Percentiles rank a stretch among this genome's conserved stretches.
phyloP scores from a whole-genome alignment of 129 eudicot genomes.

The Gnaphalium uliginosum region DNA sequence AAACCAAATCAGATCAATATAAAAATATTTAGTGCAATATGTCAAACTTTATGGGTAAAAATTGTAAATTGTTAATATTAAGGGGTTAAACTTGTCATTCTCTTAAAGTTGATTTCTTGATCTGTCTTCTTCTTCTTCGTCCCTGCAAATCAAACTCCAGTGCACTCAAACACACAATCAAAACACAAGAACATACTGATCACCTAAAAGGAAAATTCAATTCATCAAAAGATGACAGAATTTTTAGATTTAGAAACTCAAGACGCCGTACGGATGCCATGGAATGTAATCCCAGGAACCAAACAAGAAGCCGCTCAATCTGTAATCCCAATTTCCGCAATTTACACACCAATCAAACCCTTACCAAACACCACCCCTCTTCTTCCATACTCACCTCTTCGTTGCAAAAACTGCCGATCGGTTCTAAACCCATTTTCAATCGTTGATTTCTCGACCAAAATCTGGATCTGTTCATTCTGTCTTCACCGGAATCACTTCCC shows the following conservation, averaged over 20 bases:
- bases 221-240: constrained; percentile 57
- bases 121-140: constrained; percentile 8
- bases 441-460: constrained; percentile 83
- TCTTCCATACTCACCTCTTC: constrained; percentile 88
- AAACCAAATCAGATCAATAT: too few relatives aligned
- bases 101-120: constrained; percentile 14
- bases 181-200: neutral
- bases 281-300: constrained; percentile 93
- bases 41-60: neutral
- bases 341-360: constrained; percentile 95
- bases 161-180: constrained; percentile 12
- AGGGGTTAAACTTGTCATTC: constrained; percentile 12
- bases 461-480: constrained; percentile 95
- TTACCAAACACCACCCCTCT: constrained; percentile 50
- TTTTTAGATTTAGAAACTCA: constrained; percentile 74
- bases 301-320: constrained; percentile 67
- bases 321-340: constrained; percentile 77
- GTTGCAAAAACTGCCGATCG: constrained; percentile 87
- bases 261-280: constrained; percentile 95
- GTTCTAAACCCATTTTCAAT: constrained; percentile 88
- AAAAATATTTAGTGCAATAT: neutral
- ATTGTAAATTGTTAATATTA: neutral
- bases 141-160: constrained; percentile 21
- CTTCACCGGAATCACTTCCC: constrained; percentile 87
- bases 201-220: neutral